Percentiles rank a stretch among this genome's conserved stretches.
These are phyloP conservation scores for Penicillium goetzii DNA, from an alignment of 495 filamentous ascomycete species.

Conservation along the genomic window DNA sequence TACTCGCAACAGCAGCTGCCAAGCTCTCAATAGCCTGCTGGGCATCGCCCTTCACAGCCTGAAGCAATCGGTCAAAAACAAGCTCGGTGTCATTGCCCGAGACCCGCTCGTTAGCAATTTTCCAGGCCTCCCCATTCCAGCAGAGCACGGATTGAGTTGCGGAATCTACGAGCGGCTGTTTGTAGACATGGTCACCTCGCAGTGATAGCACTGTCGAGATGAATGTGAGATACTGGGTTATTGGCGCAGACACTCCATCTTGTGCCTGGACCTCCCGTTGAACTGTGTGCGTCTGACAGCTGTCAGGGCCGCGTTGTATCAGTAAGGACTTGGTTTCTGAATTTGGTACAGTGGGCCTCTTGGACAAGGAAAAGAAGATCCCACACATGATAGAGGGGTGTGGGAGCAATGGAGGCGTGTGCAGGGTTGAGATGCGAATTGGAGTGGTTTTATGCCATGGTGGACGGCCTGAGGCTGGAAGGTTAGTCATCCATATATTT, in stretches of 20 bases:
- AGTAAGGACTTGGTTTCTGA: conserved; percentile 50
- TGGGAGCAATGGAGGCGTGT: background rate
- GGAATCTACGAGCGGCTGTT: conserved; percentile 71
- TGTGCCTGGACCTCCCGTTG: conserved; percentile 26
- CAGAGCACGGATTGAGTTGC: conserved; percentile 74
- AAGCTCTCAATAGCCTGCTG: conserved; percentile 41
- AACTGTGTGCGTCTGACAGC: conserved; percentile 40
- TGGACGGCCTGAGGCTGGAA: conserved; percentile 20
- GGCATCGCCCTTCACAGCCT: conserved; percentile 37
- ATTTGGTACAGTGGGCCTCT: conserved; percentile 37
- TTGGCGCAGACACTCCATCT: conserved; percentile 26
- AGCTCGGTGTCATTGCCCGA: conserved; percentile 75
- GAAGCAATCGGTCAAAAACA: conserved; percentile 67
- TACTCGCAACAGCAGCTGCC: conserved; percentile 57
- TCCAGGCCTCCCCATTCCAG: conserved; percentile 99
- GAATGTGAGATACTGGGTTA: conserved; percentile 59
- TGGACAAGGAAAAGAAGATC: conserved; percentile 61
- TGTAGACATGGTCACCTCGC: conserved; percentile 69
- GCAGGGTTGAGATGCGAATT: conserved; percentile 12
- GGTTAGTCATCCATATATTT: conserved; percentile 25
- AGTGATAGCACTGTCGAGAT: conserved; percentile 86
- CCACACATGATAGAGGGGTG: conserved; percentile 59
- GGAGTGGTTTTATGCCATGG: conserved; percentile 18
- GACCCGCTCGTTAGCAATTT: conserved; percentile 57
- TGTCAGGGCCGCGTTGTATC: conserved; percentile 60